These are phyloP conservation scores for Termitomyces sp. DNA, from an alignment of 768 basidiomycete species.

Conservation along the genomic window DNA sequence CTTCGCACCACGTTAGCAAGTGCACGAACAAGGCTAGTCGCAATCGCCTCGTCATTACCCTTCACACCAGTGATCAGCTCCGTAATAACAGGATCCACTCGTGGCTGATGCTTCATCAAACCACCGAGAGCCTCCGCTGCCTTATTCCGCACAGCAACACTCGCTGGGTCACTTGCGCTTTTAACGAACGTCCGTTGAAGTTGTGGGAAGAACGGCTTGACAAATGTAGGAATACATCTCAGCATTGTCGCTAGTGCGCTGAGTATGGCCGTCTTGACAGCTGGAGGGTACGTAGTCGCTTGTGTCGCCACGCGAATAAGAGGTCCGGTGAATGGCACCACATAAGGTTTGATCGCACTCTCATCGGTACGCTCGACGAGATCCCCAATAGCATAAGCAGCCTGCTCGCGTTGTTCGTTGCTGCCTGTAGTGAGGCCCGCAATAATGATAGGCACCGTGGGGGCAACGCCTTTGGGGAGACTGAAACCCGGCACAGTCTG, in stretches of 20 bases:
- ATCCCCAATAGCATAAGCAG: constrained; percentile 95
- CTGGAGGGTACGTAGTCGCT: constrained; percentile 84
- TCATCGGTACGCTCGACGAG: constrained; percentile 84
- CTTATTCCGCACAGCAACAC: constrained; percentile 70
- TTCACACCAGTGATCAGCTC: constrained; percentile 68
- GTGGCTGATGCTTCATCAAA: constrained; percentile 85
- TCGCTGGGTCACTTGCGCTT: constrained; percentile 76
- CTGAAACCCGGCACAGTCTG: constrained; percentile 81
- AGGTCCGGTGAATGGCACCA: constrained; percentile 92
- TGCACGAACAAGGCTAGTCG: constrained; percentile 70
- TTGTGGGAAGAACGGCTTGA: constrained; percentile 98
- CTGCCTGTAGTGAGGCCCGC: constrained; percentile 92
- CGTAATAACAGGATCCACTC: constrained; percentile 92
- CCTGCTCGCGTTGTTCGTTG: constrained; percentile 93
- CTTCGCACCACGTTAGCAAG: constrained; percentile 70
- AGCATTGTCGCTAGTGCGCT: constrained; percentile 83
- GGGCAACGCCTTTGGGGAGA: constrained; percentile 75
- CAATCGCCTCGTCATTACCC: constrained; percentile 61
- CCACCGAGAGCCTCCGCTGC: constrained; percentile 84
- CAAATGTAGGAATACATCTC: constrained; percentile 78
- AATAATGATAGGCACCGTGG: constrained; percentile 82
- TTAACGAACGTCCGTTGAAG: constrained; percentile 96
- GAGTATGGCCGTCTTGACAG: constrained; percentile 89
- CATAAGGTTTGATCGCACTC: constrained; percentile 86
- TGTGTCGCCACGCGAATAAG: constrained; percentile 93